Evolutionary conservation across 768 basidiomycete species (phyloP).

Genomic region (Rhodotorula kratochvilovae): DNA sequence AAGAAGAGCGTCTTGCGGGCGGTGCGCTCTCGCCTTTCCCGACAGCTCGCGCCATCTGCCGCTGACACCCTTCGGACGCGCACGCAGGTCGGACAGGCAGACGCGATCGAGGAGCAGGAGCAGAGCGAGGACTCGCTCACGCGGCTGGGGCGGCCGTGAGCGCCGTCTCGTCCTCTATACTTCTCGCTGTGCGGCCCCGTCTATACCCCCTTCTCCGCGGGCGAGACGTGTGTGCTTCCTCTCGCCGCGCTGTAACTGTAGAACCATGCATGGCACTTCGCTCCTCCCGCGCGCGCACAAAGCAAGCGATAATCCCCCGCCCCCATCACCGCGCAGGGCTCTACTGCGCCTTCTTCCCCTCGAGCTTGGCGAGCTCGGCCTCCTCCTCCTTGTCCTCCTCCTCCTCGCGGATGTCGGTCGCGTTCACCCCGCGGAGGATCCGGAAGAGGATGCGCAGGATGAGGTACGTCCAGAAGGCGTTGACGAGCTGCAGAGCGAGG

Average conservation of each 20-base stretch:
- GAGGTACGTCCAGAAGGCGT: constrained; percentile 85
- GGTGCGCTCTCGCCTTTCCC: no score
- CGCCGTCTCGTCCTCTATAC: background rate
- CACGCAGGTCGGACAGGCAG: constrained; percentile 39
- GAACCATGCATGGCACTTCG: no score
- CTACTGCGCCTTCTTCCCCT: constrained; percentile 32
- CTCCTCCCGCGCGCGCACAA: no score
- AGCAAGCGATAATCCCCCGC: background rate
- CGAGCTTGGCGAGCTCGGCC: constrained; percentile 38
- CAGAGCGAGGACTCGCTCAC: constrained; percentile 19
- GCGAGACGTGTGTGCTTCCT: no score
- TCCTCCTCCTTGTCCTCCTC: constrained; percentile 53
- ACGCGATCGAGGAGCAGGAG: constrained; percentile 35
- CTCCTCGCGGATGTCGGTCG: constrained; percentile 68
- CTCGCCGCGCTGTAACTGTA: no score
- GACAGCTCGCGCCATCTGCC: no score
- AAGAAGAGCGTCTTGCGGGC: constrained; percentile 58
- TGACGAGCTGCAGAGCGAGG: constrained; percentile 70
- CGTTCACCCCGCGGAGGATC: constrained; percentile 32
- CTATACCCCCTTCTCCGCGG: background rate
- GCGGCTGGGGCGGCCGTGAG: constrained; percentile 4
- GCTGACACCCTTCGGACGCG: no score
- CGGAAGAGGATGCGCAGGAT: constrained; percentile 57
- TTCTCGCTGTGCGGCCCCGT: background rate
- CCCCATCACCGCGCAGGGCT: background rate